phyloP scores from a whole-genome alignment of 129 eudicot species.

The Tagetes erecta region DNA sequence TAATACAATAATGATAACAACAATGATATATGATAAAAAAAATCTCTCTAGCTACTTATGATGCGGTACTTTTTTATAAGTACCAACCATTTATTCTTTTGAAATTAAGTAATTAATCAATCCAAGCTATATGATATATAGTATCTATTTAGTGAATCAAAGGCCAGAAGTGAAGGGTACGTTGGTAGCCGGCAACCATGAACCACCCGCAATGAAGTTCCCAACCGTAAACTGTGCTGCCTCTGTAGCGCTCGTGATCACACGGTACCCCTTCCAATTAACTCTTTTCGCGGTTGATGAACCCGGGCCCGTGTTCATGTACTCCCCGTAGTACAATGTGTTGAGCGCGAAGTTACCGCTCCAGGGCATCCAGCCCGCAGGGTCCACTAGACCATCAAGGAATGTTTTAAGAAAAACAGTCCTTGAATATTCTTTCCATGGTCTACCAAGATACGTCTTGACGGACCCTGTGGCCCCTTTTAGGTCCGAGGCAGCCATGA shows the following conservation, averaged over 20 bases:
- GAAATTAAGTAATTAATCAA: conserved; percentile 12
- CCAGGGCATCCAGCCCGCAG: conserved; percentile 57
- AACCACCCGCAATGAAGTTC: conserved; percentile 52
- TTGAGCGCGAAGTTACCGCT: conserved; percentile 49
- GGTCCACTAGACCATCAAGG: conserved; percentile 41
- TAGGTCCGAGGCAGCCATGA: conserved; percentile 39
- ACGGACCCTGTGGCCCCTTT: conserved; percentile 34
- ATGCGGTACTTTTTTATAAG: conserved; percentile 18
- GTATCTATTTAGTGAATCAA: conserved; percentile 20
- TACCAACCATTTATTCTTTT: conserved; percentile 29
- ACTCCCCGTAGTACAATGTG: conserved; percentile 56
- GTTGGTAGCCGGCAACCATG: conserved; percentile 55
- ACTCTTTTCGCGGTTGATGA: conserved; percentile 45
- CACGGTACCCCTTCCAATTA: conserved; percentile 53
- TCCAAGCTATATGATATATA: conserved; percentile 10
- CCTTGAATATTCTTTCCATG: conserved; percentile 53
- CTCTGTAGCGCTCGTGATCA: conserved; percentile 47
- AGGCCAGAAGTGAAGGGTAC: conserved; percentile 56
- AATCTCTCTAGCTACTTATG: not conserved
- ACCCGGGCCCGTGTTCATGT: conserved; percentile 48
- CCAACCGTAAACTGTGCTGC: conserved; percentile 47
- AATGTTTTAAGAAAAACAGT: conserved; percentile 45
- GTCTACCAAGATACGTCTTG: conserved; percentile 51
- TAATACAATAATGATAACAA: no score
- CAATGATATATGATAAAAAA: no score